Evolutionary conservation across 371 early-diverging fungal genomes (phyloP).

Genomic region (Mucor ambiguus): DNA sequence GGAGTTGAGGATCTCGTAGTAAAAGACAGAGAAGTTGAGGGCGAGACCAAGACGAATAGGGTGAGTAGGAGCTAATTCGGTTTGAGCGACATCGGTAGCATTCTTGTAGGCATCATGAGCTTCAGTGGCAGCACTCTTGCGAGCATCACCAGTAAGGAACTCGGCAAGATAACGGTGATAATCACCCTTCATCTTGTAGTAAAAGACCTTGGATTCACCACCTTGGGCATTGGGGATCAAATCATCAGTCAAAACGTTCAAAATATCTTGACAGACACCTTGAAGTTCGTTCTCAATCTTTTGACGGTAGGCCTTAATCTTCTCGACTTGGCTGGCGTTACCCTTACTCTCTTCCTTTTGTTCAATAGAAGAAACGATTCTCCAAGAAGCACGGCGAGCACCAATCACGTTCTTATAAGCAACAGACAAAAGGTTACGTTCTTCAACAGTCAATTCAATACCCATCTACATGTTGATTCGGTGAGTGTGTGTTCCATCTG

Average conservation of each 20-base stretch:
- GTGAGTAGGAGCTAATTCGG: conserved; percentile 95
- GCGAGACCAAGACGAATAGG: conserved; percentile 99
- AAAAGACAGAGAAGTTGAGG: conserved; percentile 99
- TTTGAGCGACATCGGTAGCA: conserved; percentile 95
- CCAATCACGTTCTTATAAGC: conserved; percentile 99
- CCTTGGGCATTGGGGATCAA: conserved; percentile 86
- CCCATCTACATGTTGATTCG: conserved; percentile 29
- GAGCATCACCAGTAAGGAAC: conserved; percentile 87
- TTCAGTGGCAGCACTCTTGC: conserved; percentile 85
- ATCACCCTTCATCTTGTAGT: conserved; percentile 99
- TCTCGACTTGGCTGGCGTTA: conserved; percentile 79
- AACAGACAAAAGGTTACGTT: conserved; percentile 98
- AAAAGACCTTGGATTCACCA: conserved; percentile 98
- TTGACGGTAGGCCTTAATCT: conserved; percentile 91
- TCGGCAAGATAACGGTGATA: conserved; percentile 99
- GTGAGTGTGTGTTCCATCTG: conserved; percentile 3
- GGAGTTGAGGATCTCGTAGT: conserved; percentile 99
- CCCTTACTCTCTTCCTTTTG: conserved; percentile 97
- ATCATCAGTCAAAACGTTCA: conserved; percentile 88
- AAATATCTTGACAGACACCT: conserved; percentile 96
- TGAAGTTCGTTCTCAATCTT: conserved; percentile 95
- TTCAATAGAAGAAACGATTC: conserved; percentile 98
- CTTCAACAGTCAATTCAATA: conserved; percentile 91
- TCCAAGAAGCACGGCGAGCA: conserved; percentile 99
- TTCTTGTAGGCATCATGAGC: conserved; percentile 97